Evolutionary conservation across 495 filamentous ascomycete genomes (phyloP).

Genomic region (Emericellopsis terricola): DNA sequence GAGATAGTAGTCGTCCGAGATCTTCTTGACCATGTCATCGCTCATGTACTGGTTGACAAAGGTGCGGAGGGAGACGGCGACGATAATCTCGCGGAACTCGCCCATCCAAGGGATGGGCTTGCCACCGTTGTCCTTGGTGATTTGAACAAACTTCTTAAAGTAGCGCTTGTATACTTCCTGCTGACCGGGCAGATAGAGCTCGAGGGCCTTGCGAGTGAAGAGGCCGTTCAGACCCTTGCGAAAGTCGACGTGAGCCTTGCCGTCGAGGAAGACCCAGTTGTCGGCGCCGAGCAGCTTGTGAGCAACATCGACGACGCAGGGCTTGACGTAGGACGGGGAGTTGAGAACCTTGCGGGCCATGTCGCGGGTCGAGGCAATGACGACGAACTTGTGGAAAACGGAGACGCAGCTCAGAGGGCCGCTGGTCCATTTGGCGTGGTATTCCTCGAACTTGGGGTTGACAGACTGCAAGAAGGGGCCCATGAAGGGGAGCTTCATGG

Average conservation of each 20-base stretch:
- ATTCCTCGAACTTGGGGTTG: slow-evolving; percentile 79
- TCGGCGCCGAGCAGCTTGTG: slow-evolving; percentile 81
- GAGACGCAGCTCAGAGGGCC: slow-evolving; percentile 89
- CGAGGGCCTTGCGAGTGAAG: slow-evolving; percentile 82
- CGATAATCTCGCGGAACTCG: slow-evolving; percentile 89
- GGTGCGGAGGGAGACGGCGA: slow-evolving; percentile 82
- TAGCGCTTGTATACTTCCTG: slow-evolving; percentile 84
- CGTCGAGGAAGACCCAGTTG: slow-evolving; percentile 98
- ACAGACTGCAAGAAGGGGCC: slow-evolving; percentile 88
- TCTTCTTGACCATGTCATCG: slow-evolving; percentile 79
- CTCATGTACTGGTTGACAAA: slow-evolving; percentile 94
- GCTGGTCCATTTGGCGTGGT: slow-evolving; percentile 81
- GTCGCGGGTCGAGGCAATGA: slow-evolving; percentile 90
- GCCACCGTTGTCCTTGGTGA: slow-evolving; percentile 49
- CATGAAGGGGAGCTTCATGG: slow-evolving; percentile 83
- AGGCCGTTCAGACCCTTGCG: slow-evolving; percentile 90
- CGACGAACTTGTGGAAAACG: slow-evolving; percentile 99
- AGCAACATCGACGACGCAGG: slow-evolving; percentile 89
- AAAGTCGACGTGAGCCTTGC: slow-evolving; percentile 87
- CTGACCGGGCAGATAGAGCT: slow-evolving; percentile 76
- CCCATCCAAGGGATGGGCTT: slow-evolving; percentile 77
- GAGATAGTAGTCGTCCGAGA: slow-evolving; percentile 90
- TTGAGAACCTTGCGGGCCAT: slow-evolving; percentile 97
- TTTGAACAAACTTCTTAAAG: slow-evolving; percentile 57
- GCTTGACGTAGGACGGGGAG: slow-evolving; percentile 80